Conservation (phyloP, 805 yeast genomes). For the Saccharomycopsis selenospora region DNA sequence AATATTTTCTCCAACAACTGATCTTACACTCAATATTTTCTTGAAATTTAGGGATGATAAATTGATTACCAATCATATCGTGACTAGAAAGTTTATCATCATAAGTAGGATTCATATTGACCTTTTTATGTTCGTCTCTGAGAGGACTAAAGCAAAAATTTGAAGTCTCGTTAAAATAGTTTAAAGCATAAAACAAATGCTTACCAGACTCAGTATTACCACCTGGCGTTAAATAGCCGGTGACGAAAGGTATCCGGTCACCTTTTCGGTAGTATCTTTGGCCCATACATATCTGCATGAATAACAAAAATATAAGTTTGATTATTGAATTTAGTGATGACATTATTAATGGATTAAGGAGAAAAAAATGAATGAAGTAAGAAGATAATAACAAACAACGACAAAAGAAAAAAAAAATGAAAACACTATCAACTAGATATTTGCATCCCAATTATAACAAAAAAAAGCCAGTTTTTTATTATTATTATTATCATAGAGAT, state of each 20-base stretch:
- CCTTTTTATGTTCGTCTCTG: conserved; percentile 1
- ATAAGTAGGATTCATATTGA: not conserved
- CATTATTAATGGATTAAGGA: conserved; percentile 1
- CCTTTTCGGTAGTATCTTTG: conserved; percentile 7
- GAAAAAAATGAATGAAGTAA: too few relatives aligned
- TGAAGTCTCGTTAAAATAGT: conserved; percentile 12
- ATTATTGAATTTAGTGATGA: not conserved
- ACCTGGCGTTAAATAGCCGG: conserved; percentile 18
- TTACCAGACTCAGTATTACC: conserved; percentile 16
- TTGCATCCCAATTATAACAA: too few relatives aligned
- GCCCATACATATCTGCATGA: not conserved
- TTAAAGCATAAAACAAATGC: conserved; percentile 10
- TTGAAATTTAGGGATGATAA: conserved; percentile 10
- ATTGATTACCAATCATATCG: conserved; percentile 5
- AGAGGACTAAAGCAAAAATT: conserved; percentile 12
- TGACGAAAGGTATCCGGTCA: conserved; percentile 9
- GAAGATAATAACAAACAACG: too few relatives aligned
- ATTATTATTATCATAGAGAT: too few relatives aligned
- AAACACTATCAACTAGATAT: too few relatives aligned
- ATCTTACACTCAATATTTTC: conserved; percentile 10
- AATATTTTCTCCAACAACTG: conserved; percentile 15
- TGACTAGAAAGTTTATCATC: conserved; percentile 4
- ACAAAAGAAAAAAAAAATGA: too few relatives aligned
- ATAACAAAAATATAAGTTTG: not conserved
- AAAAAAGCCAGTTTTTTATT: too few relatives aligned